phyloP scores from a whole-genome alignment of 1,139 yeast genomes.

The Hansenula sp. region DNA sequence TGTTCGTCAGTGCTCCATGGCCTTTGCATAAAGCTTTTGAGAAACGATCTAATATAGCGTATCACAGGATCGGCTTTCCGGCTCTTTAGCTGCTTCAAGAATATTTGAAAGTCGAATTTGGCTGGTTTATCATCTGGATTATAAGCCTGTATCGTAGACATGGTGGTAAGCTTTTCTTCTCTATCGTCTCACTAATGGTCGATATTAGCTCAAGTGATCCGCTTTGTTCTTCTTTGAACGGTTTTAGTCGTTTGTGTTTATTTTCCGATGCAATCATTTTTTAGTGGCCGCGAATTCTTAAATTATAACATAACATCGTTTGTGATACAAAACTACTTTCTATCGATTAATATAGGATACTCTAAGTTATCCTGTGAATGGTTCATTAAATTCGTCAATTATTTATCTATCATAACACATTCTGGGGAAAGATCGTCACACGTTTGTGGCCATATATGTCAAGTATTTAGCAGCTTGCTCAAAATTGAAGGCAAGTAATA shows the following conservation, averaged over 20 bases:
- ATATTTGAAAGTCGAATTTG: slow-evolving; percentile 75
- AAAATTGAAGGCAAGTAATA: slow-evolving; percentile 76
- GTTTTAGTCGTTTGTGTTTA: too few relatives aligned
- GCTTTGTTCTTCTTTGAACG: too few relatives aligned
- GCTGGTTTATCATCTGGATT: slow-evolving; percentile 1
- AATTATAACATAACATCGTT: too few relatives aligned
- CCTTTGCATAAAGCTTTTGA: slow-evolving; percentile 62
- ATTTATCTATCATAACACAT: too few relatives aligned
- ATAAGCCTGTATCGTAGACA: neutral
- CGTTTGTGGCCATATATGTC: slow-evolving; percentile 23
- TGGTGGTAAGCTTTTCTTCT: neutral
- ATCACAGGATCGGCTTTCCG: slow-evolving; percentile 88
- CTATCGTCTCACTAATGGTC: neutral
- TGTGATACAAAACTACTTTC: too few relatives aligned
- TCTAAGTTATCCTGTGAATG: too few relatives aligned
- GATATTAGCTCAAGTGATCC: too few relatives aligned
- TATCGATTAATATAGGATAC: too few relatives aligned
- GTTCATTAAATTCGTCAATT: too few relatives aligned
- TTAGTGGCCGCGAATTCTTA: too few relatives aligned
- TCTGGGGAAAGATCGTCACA: too few relatives aligned
- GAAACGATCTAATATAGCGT: slow-evolving; percentile 75
- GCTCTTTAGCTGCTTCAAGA: slow-evolving; percentile 66
- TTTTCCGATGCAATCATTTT: too few relatives aligned
- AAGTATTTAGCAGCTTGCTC: slow-evolving; percentile 86
- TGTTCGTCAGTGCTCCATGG: slow-evolving; percentile 75